These are phyloP conservation scores for Ogataea glucozyma DNA, from an alignment of 805 yeast genomes.

Conservation along the genomic window DNA sequence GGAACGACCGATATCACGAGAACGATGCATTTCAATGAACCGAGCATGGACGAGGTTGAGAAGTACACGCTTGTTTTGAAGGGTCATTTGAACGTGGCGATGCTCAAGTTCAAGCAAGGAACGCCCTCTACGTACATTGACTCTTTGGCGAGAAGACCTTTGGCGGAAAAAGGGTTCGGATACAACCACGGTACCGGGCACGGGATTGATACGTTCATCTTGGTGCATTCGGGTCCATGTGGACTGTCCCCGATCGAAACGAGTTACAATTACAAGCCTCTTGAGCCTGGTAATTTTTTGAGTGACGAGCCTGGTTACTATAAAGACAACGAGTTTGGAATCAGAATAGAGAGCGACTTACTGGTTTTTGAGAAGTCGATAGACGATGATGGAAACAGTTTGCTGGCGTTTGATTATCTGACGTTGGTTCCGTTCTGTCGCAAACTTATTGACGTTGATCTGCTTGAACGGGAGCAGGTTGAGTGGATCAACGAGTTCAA, in stretches of 20 bases:
- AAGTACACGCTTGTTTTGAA: slow-evolving; percentile 85
- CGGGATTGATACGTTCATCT: slow-evolving; percentile 90
- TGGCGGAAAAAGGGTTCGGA: slow-evolving; percentile 82
- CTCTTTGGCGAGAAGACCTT: slow-evolving; percentile 74
- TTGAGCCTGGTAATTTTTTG: slow-evolving; percentile 67
- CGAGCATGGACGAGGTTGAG: slow-evolving; percentile 56
- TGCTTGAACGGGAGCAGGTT: slow-evolving; percentile 63
- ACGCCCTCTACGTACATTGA: slow-evolving; percentile 79
- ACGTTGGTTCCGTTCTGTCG: slow-evolving; percentile 85
- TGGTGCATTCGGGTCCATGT: slow-evolving; percentile 94
- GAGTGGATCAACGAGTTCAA: slow-evolving; percentile 73
- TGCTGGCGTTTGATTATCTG: slow-evolving; percentile 75
- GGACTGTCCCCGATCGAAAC: slow-evolving; percentile 57
- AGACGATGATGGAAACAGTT: slow-evolving; percentile 52
- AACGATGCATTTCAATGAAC: slow-evolving; percentile 68
- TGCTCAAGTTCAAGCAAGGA: slow-evolving; percentile 74
- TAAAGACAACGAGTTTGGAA: slow-evolving; percentile 85
- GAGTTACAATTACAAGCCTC: slow-evolving; percentile 46
- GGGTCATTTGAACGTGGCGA: slow-evolving; percentile 87
- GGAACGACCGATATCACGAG: slow-evolving; percentile 98
- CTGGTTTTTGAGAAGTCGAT: slow-evolving; percentile 47
- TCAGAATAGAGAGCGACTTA: slow-evolving; percentile 85
- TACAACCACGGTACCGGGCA: slow-evolving; percentile 97
- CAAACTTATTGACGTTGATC: slow-evolving; percentile 60
- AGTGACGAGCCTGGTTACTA: slow-evolving; percentile 96